phyloP scores from a whole-genome alignment of 306 rosid genomes.

The Ceratonia siliqua region DNA sequence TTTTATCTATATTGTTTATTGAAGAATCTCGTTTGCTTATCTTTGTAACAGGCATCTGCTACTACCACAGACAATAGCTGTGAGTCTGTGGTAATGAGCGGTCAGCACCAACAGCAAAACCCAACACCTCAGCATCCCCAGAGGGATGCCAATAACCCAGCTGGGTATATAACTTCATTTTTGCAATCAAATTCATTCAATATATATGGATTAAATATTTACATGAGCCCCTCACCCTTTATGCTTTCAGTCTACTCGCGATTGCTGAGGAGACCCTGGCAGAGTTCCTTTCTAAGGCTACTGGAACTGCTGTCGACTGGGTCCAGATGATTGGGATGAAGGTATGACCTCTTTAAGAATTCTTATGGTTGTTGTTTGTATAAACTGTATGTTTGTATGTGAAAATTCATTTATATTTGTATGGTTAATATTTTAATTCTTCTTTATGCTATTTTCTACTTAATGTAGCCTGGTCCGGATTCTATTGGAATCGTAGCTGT shows the following conservation, averaged over 20 bases:
- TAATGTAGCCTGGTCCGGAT: conserved; percentile 87
- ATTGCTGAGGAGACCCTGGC: conserved; percentile 93
- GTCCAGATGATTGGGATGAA: conserved; percentile 98
- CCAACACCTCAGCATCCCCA: conserved; percentile 78
- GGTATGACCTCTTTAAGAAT: conserved; percentile 37
- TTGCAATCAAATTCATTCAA: not conserved
- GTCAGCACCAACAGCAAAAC: conserved; percentile 80
- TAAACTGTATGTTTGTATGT: not conserved
- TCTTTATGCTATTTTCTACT: not conserved
- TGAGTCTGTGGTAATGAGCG: conserved; percentile 88
- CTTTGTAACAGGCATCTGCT: conserved; percentile 55
- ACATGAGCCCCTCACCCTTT: not conserved
- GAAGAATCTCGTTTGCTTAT: not conserved
- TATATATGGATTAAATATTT: not conserved
- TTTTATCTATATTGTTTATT: not conserved
- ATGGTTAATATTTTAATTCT: not conserved
- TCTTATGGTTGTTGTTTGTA: not conserved
- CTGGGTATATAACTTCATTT: conserved; percentile 54
- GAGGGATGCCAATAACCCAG: conserved; percentile 87
- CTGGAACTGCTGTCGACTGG: conserved; percentile 99
- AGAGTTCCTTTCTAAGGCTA: conserved; percentile 94
- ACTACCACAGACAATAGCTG: conserved; percentile 88
- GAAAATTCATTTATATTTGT: not conserved
- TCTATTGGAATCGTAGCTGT: conserved; percentile 85
- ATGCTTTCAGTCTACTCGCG: conserved; percentile 62